Percentiles rank a stretch among this genome's conserved stretches.
Conservation (phyloP, 2,329 filamentous ascomycete genomes). For the Acephala macrosclerotiorum region DNA sequence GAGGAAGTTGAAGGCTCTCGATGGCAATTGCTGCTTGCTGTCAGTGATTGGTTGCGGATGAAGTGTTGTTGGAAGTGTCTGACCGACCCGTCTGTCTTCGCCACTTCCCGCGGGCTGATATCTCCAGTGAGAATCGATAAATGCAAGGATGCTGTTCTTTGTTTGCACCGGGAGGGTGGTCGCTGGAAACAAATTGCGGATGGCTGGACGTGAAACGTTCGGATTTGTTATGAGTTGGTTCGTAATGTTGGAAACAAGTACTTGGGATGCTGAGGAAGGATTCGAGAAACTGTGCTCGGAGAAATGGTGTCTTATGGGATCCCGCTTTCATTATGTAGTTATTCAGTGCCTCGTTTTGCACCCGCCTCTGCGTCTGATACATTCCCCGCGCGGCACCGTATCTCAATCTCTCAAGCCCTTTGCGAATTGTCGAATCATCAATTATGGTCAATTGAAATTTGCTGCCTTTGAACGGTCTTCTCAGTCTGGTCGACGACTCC, state of each 20-base stretch:
- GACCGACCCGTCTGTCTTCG: slow-evolving; percentile 15
- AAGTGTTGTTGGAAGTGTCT: slow-evolving; percentile 8
- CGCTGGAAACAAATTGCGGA: slow-evolving; percentile 24
- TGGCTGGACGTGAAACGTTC: background rate
- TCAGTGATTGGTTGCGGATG: slow-evolving; percentile 1
- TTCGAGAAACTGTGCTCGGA: slow-evolving; percentile 1
- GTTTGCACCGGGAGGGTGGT: slow-evolving; percentile 32
- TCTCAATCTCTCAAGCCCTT: slow-evolving; percentile 15
- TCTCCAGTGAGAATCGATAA: slow-evolving; percentile 16
- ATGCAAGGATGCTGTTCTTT: slow-evolving; percentile 21
- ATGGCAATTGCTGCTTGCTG: slow-evolving; percentile 2
- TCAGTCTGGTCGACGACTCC: slow-evolving; percentile 25
- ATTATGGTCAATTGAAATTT: slow-evolving; percentile 23
- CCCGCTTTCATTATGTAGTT: slow-evolving; percentile 34
- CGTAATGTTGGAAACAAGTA: background rate
- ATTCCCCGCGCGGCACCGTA: slow-evolving; percentile 36
- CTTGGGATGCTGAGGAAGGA: background rate
- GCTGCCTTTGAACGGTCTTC: slow-evolving; percentile 20
- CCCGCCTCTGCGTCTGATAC: slow-evolving; percentile 31
- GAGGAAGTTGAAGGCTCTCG: slow-evolving; percentile 18
- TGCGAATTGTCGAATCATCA: slow-evolving; percentile 34
- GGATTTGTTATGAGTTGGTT: slow-evolving; percentile 2
- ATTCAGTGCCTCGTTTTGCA: slow-evolving; percentile 18
- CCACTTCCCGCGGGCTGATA: slow-evolving; percentile 2
- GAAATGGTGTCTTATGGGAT: slow-evolving; percentile 21